Percentiles rank a stretch among this genome's conserved stretches.
Evolutionary conservation across 2,329 filamentous ascomycete species (phyloP).

Genomic region (Fonsecaea pugnacius): DNA sequence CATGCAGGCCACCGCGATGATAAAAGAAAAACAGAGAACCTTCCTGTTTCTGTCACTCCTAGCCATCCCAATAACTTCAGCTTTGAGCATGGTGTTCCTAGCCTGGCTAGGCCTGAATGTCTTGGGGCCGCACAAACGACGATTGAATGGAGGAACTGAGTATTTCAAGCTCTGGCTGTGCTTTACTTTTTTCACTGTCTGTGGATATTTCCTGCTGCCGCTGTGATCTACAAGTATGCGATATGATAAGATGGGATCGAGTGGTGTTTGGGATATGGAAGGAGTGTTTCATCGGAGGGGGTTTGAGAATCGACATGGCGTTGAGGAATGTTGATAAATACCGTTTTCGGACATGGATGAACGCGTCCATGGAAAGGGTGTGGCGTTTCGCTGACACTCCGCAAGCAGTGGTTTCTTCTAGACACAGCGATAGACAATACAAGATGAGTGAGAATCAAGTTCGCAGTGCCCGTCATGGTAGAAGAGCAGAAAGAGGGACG

Average conservation of each 20-base stretch:
- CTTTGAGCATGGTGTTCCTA: not conserved
- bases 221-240: not conserved
- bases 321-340: conserved; percentile 14
- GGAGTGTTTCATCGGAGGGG: not conserved
- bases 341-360: conserved; percentile 12
- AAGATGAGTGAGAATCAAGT: not conserved
- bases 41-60: not conserved
- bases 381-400: not conserved
- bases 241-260: not conserved
- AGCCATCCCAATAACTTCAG: not conserved
- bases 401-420: not conserved
- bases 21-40: not conserved
- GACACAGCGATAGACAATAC: not conserved
- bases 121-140: not conserved
- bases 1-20: not conserved
- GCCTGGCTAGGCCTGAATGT: not conserved
- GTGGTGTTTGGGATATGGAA: not conserved
- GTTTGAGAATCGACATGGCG: not conserved
- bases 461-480: not conserved
- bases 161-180: conserved; percentile 2
- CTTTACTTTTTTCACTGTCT: not conserved
- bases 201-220: not conserved
- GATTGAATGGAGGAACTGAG: not conserved
- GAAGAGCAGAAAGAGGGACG: not conserved
- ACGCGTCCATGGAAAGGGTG: not conserved